Evolutionary conservation across 1,139 yeast species (phyloP).

Genomic region (Blastobotrys indianensis): DNA sequence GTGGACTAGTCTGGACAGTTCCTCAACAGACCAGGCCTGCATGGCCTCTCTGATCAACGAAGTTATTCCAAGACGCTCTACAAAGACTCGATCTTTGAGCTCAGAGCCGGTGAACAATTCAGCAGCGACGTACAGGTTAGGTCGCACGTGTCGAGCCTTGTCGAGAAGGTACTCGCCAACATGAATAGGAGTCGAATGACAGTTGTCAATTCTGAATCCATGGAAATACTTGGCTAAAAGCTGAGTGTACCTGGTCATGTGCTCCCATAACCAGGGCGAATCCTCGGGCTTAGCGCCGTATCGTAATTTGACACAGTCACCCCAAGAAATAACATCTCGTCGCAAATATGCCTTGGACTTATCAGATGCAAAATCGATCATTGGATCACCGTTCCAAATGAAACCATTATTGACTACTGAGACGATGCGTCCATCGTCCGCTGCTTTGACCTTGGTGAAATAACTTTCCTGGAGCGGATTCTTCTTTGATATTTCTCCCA

Average conservation of each 20-base stretch:
- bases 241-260: slow-evolving; percentile 75
- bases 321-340: slow-evolving; percentile 95
- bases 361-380: slow-evolving; percentile 84
- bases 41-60: slow-evolving; percentile 91
- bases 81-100: slow-evolving; percentile 81
- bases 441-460: slow-evolving; percentile 62
- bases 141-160: slow-evolving; percentile 78
- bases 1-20: slow-evolving; percentile 79
- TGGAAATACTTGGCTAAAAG: slow-evolving; percentile 70
- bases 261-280: slow-evolving; percentile 83
- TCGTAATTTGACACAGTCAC: slow-evolving; percentile 90
- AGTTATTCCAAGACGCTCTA: slow-evolving; percentile 82
- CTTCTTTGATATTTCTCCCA: slow-evolving; percentile 53
- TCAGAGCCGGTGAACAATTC: slow-evolving; percentile 93
- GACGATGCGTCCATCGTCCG: slow-evolving; percentile 42
- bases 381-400: slow-evolving; percentile 97
- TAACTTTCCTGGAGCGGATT: slow-evolving; percentile 77
- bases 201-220: slow-evolving; percentile 91
- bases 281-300: slow-evolving; percentile 74
- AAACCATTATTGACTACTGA: slow-evolving; percentile 94
- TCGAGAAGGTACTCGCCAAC: slow-evolving; percentile 88
- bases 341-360: slow-evolving; percentile 75
- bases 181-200: slow-evolving; percentile 93
- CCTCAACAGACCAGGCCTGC: slow-evolving; percentile 91
- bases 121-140: slow-evolving; percentile 86